A percentile compares a stretch with the other conserved stretches of the same genome.
Conservation (phyloP, 208 protist species). For the Pavlovales sp. region DNA sequence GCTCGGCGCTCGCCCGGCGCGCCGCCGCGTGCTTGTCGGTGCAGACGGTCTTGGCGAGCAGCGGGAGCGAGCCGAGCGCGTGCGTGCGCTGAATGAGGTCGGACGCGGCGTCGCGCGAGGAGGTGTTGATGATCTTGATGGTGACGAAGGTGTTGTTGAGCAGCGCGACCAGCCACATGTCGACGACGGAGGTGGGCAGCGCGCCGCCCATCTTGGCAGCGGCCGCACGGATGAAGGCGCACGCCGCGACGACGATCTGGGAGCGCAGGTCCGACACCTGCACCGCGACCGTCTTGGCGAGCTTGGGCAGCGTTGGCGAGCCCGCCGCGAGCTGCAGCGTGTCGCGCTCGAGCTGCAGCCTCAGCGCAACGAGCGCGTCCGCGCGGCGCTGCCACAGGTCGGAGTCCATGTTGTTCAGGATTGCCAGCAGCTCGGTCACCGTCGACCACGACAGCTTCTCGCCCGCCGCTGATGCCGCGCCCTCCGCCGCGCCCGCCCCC, state of each 20-base stretch:
- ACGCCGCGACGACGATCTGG: not conserved
- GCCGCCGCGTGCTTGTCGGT: too few species aligned
- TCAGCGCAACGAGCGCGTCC: not conserved
- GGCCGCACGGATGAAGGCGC: not conserved
- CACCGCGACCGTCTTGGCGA: not conserved
- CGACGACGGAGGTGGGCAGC: not conserved
- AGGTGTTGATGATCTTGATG: not conserved
- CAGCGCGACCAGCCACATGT: not conserved
- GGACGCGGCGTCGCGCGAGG: not conserved
- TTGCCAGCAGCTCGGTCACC: not conserved
- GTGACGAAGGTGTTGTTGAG: not conserved
- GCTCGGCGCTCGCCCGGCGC: too few species aligned
- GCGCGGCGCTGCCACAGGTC: not conserved
- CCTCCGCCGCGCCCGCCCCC: too few species aligned
- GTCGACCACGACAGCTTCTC: not conserved
- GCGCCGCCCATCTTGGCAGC: not conserved
- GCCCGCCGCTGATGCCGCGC: too few species aligned
- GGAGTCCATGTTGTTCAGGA: not conserved
- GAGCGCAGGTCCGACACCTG: not conserved
- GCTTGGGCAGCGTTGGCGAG: not conserved
- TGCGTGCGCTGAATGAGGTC: not conserved
- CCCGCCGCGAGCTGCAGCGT: not conserved
- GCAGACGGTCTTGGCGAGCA: too few species aligned
- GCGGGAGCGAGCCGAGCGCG: too few species aligned
- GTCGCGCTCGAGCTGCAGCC: not conserved